Evolutionary conservation across 108 stramenopile genomes (phyloP).

Genomic region (Chaetoceros tenuissimus): DNA sequence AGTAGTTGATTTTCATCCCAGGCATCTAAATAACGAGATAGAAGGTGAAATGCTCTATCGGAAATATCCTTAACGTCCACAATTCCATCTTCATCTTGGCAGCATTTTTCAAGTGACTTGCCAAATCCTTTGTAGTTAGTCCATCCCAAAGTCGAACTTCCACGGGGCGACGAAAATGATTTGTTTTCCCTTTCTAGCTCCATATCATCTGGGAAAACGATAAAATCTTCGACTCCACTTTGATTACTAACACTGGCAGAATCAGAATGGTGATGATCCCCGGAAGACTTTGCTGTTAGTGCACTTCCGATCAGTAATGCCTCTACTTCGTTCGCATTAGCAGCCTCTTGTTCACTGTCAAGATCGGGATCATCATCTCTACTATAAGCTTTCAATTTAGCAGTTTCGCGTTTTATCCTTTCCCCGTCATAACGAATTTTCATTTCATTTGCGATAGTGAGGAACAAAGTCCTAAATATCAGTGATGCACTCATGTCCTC

Average conservation of each 20-base stretch:
- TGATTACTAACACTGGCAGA: not conserved
- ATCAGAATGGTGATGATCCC: no score
- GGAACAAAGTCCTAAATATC: conserved; percentile 25
- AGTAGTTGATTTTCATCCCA: conserved; percentile 63
- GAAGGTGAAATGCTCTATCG: conserved; percentile 23
- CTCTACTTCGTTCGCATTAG: conserved; percentile 8
- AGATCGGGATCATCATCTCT: conserved; percentile 13
- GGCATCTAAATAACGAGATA: conserved; percentile 53
- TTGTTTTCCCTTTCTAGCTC: not conserved
- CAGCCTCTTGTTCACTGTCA: conserved; percentile 3
- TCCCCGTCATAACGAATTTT: conserved; percentile 59
- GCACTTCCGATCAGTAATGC: not conserved
- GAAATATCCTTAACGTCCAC: conserved; percentile 23
- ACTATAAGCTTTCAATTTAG: conserved; percentile 59
- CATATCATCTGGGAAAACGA: conserved; percentile 35
- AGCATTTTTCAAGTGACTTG: conserved; percentile 48
- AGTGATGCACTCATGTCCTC: conserved; percentile 32
- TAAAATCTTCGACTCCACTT: conserved; percentile 42
- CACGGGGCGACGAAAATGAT: not conserved
- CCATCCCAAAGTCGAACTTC: not conserved
- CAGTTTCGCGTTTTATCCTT: conserved; percentile 57
- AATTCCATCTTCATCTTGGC: conserved; percentile 13
- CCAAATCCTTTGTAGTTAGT: conserved; percentile 34
- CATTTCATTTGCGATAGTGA: conserved; percentile 52
- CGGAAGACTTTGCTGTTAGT: not conserved